phyloP scores from a whole-genome alignment of 768 basidiomycete genomes.

The Grammothele lineata region DNA sequence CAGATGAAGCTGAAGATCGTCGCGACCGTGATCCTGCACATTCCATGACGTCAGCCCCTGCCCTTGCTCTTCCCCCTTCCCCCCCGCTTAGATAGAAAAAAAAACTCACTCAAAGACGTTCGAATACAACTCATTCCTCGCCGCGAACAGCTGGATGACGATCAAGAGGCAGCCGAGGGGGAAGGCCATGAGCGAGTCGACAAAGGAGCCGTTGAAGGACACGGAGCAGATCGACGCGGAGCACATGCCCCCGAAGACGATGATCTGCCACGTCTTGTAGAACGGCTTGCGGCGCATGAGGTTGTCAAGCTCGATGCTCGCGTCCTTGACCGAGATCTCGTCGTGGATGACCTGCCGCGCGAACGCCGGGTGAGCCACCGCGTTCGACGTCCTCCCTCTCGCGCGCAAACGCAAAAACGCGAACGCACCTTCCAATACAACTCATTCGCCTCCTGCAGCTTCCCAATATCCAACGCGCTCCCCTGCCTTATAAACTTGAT shows the following conservation, averaged over 20 bases:
- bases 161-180: constrained; percentile 77
- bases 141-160: constrained; percentile 64
- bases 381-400: neutral
- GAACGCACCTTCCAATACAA: constrained; percentile 72
- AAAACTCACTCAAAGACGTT: constrained; percentile 69
- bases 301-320: constrained; percentile 61
- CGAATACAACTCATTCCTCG: constrained; percentile 72
- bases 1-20: constrained; percentile 76
- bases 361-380: neutral
- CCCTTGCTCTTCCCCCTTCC: no score
- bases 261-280: constrained; percentile 56
- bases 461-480: constrained; percentile 70
- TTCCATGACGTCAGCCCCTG: constrained; percentile 7
- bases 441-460: constrained; percentile 64
- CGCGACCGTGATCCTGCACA: constrained; percentile 67
- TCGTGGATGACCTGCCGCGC: constrained; percentile 73
- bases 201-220: constrained; percentile 70
- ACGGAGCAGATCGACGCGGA: constrained; percentile 71
- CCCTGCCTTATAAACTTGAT: constrained; percentile 76
- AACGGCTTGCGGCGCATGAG: constrained; percentile 66
- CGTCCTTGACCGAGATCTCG: constrained; percentile 67
- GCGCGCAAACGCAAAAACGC: neutral
- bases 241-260: constrained; percentile 74
- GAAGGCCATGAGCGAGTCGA: constrained; percentile 68
- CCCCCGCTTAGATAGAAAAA: neutral